Conservation (phyloP, 129 eudicot genomes). For the Flaveria bidentis region DNA sequence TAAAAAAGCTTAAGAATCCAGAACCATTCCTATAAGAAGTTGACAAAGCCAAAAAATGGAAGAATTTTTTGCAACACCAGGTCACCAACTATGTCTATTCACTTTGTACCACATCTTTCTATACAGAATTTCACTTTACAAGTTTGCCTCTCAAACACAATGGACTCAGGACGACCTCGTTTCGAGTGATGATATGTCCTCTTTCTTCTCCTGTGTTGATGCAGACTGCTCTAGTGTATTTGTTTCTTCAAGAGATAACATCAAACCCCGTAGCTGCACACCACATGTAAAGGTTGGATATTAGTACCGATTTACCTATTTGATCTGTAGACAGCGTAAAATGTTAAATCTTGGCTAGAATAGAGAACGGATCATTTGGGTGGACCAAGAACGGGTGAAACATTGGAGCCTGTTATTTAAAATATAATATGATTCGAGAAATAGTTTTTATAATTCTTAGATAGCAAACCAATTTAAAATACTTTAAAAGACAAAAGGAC, state of each 20-base stretch:
- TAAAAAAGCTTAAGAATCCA: too few species aligned
- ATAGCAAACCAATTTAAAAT: neutral
- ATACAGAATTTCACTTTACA: constrained; percentile 10
- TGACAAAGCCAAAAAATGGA: neutral
- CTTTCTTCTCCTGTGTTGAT: neutral
- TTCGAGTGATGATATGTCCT: neutral
- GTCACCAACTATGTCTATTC: neutral
- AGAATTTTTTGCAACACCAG: neutral
- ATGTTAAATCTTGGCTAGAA: neutral
- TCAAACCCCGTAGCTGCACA: constrained; percentile 34
- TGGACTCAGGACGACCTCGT: constrained; percentile 5
- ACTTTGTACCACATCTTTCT: constrained; percentile 1
- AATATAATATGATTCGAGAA: neutral
- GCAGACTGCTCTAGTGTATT: constrained; percentile 20
- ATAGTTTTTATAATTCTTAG: neutral
- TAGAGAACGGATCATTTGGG: neutral
- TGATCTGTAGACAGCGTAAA: neutral
- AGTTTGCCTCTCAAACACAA: neutral
- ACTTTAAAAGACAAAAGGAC: neutral
- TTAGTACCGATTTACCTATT: neutral
- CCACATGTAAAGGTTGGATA: neutral
- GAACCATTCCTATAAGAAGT: neutral
- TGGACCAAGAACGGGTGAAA: neutral
- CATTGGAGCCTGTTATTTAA: neutral
- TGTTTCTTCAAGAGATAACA: constrained; percentile 38